A percentile compares a stretch with the other conserved stretches of the same genome.
These are phyloP conservation scores for Amanita rubescens DNA, from an alignment of 768 basidiomycete genomes.

Conservation along the genomic window DNA sequence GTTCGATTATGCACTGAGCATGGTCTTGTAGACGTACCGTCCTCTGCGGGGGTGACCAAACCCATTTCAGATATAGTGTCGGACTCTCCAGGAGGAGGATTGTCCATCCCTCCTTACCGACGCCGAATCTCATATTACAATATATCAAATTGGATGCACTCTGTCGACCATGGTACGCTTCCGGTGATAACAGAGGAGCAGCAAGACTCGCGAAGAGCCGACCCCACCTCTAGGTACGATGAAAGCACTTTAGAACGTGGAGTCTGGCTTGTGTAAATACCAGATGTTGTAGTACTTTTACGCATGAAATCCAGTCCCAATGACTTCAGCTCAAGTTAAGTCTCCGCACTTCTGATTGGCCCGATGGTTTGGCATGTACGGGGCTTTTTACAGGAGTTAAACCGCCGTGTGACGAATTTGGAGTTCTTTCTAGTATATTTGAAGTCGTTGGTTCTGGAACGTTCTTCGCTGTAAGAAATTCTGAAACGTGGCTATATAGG, in stretches of 20 bases:
- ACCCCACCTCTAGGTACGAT: constrained; percentile 2
- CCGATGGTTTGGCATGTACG: constrained; percentile 11
- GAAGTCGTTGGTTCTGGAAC: constrained; percentile 15
- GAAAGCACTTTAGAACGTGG: background rate
- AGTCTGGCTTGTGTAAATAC: constrained; percentile 6
- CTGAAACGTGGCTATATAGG: constrained; percentile 18
- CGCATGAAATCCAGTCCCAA: too few species aligned
- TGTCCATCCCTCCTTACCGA: constrained; percentile 3
- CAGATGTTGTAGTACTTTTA: background rate
- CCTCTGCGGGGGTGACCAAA: constrained; percentile 26
- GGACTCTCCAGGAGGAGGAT: background rate
- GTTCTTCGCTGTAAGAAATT: constrained; percentile 4
- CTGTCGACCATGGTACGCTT: background rate
- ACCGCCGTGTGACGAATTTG: constrained; percentile 55
- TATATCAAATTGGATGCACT: constrained; percentile 5
- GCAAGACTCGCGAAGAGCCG: background rate
- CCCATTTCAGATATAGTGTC: constrained; percentile 8
- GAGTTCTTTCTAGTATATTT: constrained; percentile 37
- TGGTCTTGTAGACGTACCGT: constrained; percentile 20
- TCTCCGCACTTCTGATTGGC: constrained; percentile 7
- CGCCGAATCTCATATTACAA: background rate
- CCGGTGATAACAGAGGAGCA: background rate
- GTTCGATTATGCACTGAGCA: constrained; percentile 1
- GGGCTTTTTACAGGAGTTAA: constrained; percentile 36
- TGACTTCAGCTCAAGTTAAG: constrained; percentile 13